Evolutionary conservation across 805 yeast species (phyloP).

Genomic region (Kurtzmaniella fragi): DNA sequence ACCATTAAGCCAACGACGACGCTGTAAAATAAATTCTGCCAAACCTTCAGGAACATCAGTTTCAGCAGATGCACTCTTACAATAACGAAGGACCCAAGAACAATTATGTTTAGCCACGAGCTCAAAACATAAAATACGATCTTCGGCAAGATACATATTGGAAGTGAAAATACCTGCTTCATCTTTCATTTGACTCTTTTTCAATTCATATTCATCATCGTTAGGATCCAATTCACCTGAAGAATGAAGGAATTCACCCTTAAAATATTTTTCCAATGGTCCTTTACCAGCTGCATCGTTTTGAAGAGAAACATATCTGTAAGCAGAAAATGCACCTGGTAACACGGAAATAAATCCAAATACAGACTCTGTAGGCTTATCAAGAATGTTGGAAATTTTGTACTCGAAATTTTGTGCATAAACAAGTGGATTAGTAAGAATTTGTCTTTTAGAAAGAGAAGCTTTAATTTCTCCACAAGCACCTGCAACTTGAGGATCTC

Average conservation of each 20-base stretch:
- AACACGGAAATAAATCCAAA: slow-evolving; percentile 63
- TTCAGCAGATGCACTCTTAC: slow-evolving; percentile 59
- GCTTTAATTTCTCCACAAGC: slow-evolving; percentile 73
- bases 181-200: slow-evolving; percentile 30
- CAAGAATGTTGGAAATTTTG: slow-evolving; percentile 62
- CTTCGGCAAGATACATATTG: slow-evolving; percentile 69
- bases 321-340: slow-evolving; percentile 69
- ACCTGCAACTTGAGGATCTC: slow-evolving; percentile 57
- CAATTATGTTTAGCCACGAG: slow-evolving; percentile 53
- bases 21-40: slow-evolving; percentile 58
- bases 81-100: slow-evolving; percentile 59
- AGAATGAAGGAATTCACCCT: slow-evolving; percentile 55
- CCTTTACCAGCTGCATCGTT: slow-evolving; percentile 50
- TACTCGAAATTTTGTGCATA: slow-evolving; percentile 66
- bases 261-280: slow-evolving; percentile 62
- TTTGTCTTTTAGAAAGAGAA: slow-evolving; percentile 42
- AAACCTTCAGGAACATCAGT: slow-evolving; percentile 64
- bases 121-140: slow-evolving; percentile 62
- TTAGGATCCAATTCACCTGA: slow-evolving; percentile 58
- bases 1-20: slow-evolving; percentile 68
- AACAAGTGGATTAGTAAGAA: slow-evolving; percentile 54
- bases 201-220: slow-evolving; percentile 43
- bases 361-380: slow-evolving; percentile 60
- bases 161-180: slow-evolving; percentile 56
- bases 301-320: slow-evolving; percentile 52